Percentiles rank a stretch among this genome's conserved stretches.
These are phyloP conservation scores for Cryptococcus wingfieldii DNA, from an alignment of 1,284 basidiomycete genomes.

Conservation along the genomic window DNA sequence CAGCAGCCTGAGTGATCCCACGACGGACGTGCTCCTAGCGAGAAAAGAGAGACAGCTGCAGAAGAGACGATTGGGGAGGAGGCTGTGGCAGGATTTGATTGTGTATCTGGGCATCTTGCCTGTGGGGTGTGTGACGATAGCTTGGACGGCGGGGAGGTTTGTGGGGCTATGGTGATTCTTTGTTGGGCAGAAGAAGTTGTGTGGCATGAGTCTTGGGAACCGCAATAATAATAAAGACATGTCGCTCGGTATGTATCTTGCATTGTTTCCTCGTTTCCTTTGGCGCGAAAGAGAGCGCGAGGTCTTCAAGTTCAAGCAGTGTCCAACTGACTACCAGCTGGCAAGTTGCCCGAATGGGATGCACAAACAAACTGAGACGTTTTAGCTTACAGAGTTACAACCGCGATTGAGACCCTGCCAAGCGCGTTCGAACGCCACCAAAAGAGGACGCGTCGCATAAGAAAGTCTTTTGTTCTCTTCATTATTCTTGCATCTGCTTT, in stretches of 20 bases:
- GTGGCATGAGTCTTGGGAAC: too few species aligned
- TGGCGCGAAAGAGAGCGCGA: too few species aligned
- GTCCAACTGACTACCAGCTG: too few species aligned
- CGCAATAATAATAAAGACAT: too few species aligned
- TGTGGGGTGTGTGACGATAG: conserved; percentile 35
- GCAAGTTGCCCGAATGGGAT: too few species aligned
- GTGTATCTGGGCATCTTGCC: conserved; percentile 49
- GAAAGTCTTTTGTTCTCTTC: background rate
- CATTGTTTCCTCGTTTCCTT: too few species aligned
- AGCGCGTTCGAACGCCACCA: background rate
- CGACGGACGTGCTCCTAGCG: conserved; percentile 45
- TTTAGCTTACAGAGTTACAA: too few species aligned
- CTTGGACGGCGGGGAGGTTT: conserved; percentile 43
- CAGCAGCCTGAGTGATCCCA: conserved; percentile 35
- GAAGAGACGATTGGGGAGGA: conserved; percentile 43
- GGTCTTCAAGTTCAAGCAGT: too few species aligned
- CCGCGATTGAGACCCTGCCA: too few species aligned
- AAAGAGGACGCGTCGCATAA: background rate
- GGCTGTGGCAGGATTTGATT: conserved; percentile 50
- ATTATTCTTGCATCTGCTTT: background rate
- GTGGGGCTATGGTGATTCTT: conserved; percentile 43
- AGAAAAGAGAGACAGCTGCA: conserved; percentile 50
- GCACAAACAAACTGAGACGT: too few species aligned
- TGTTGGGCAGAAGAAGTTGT: too few species aligned
- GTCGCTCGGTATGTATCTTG: too few species aligned